Conservation (phyloP, 805 yeast genomes). For the Metschnikowia lunata region DNA sequence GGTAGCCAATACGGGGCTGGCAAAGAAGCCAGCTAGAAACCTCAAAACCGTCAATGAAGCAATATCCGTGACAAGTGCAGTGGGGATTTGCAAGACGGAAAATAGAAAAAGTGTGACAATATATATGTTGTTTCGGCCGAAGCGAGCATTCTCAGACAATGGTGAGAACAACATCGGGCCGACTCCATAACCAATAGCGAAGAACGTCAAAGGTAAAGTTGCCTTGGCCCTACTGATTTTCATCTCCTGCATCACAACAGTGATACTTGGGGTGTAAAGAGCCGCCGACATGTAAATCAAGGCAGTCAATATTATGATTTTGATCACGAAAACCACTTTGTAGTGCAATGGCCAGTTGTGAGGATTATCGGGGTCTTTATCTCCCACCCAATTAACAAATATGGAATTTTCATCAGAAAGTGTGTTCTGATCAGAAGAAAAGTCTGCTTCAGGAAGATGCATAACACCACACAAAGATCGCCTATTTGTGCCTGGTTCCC, state of each 20-base stretch:
- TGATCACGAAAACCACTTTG: conserved; percentile 35
- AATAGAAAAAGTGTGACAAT: conserved; percentile 45
- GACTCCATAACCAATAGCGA: conserved; percentile 57
- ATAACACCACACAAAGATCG: conserved; percentile 3
- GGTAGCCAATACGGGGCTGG: conserved; percentile 53
- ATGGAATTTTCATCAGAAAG: conserved; percentile 7
- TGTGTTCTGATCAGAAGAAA: conserved; percentile 5
- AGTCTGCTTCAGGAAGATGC: conserved; percentile 1
- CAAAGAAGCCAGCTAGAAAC: conserved; percentile 50
- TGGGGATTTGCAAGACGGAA: conserved; percentile 51
- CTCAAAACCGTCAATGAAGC: conserved; percentile 49
- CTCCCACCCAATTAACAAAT: conserved; percentile 33
- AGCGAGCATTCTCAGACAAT: conserved; percentile 48
- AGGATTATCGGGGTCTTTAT: conserved; percentile 54
- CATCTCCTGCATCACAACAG: conserved; percentile 43
- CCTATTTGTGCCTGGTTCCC: conserved; percentile 1
- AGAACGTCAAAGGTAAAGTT: conserved; percentile 49
- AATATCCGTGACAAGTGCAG: conserved; percentile 47
- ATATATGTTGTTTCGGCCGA: conserved; percentile 55
- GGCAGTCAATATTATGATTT: conserved; percentile 44
- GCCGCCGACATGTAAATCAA: conserved; percentile 58
- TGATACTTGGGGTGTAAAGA: conserved; percentile 49
- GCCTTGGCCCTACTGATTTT: conserved; percentile 42
- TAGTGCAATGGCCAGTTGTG: conserved; percentile 47
- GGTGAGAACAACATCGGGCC: conserved; percentile 61